phyloP scores from a whole-genome alignment of 2,329 filamentous ascomycete species.

The Macrophomina tecta region DNA sequence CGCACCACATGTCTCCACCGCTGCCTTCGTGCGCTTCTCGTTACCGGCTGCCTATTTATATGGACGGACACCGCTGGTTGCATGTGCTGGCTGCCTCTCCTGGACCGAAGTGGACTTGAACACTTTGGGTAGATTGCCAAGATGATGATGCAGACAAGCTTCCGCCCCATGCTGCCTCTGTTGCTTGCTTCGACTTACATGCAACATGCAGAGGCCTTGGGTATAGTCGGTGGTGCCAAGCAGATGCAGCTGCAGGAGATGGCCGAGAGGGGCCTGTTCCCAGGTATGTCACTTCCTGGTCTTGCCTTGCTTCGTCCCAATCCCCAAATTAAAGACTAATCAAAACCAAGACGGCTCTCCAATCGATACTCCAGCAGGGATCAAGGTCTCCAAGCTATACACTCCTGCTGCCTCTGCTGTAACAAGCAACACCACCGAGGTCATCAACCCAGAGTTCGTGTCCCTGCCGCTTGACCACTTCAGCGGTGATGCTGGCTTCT shows the following conservation, averaged over 20 bases:
- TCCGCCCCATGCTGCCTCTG: slow-evolving; percentile 4
- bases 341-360: background rate
- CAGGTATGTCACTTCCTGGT: background rate
- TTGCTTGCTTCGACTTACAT: slow-evolving; percentile 12
- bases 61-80: background rate
- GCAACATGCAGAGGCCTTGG: slow-evolving; percentile 11
- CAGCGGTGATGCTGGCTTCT: slow-evolving; percentile 38
- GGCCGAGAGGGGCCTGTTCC: slow-evolving; percentile 14
- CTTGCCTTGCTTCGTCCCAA: background rate
- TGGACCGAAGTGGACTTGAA: background rate
- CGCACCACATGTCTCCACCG: background rate
- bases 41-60: slow-evolving; percentile 9
- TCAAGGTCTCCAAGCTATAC: slow-evolving; percentile 14
- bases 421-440: slow-evolving; percentile 13
- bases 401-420: background rate
- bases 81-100: background rate
- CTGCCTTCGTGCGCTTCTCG: background rate
- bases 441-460: slow-evolving; percentile 39
- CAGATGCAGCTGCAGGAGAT: slow-evolving; percentile 13
- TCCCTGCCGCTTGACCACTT: slow-evolving; percentile 46
- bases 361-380: background rate
- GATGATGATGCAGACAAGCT: slow-evolving; percentile 13
- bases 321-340: background rate
- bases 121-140: background rate
- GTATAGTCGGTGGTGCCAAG: slow-evolving; percentile 5